Percentiles rank a stretch among this genome's conserved stretches.
These are phyloP conservation scores for Pichia thaimueangensis DNA, from an alignment of 805 yeast species.

Conservation along the genomic window DNA sequence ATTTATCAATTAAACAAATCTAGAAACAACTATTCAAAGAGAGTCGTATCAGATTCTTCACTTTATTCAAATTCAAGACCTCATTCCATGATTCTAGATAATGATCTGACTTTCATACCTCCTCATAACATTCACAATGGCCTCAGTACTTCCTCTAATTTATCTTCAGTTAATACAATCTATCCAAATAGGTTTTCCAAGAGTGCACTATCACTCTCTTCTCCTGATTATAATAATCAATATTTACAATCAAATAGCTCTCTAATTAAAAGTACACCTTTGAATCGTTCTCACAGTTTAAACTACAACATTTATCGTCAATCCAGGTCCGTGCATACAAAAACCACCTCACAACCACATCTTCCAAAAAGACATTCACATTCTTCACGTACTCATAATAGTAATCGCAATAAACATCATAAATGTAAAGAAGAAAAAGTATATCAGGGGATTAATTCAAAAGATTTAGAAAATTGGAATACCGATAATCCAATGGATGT, in stretches of 20 bases:
- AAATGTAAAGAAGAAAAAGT: too few relatives aligned
- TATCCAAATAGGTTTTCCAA: not conserved
- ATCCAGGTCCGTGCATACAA: too few relatives aligned
- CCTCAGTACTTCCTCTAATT: not conserved
- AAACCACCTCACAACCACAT: too few relatives aligned
- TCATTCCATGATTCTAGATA: conserved; percentile 1
- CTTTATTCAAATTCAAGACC: conserved; percentile 7
- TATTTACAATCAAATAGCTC: too few relatives aligned
- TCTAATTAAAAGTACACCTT: too few relatives aligned
- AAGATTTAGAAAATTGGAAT: not conserved
- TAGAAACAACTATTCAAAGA: not conserved
- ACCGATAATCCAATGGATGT: not conserved
- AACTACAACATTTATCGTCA: too few relatives aligned
- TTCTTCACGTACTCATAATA: too few relatives aligned
- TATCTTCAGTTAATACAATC: not conserved
- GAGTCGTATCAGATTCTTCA: conserved; percentile 9
- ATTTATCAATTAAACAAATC: not conserved
- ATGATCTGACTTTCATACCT: conserved; percentile 1
- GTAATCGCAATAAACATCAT: not conserved
- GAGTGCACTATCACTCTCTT: conserved; percentile 1
- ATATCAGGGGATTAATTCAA: not conserved
- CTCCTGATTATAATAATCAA: not conserved
- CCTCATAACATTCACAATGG: not conserved
- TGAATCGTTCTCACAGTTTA: too few relatives aligned
- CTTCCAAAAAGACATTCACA: too few relatives aligned